Conservation (phyloP, 2,329 filamentous ascomycete genomes). For the Madurella mycetomatis region DNA sequence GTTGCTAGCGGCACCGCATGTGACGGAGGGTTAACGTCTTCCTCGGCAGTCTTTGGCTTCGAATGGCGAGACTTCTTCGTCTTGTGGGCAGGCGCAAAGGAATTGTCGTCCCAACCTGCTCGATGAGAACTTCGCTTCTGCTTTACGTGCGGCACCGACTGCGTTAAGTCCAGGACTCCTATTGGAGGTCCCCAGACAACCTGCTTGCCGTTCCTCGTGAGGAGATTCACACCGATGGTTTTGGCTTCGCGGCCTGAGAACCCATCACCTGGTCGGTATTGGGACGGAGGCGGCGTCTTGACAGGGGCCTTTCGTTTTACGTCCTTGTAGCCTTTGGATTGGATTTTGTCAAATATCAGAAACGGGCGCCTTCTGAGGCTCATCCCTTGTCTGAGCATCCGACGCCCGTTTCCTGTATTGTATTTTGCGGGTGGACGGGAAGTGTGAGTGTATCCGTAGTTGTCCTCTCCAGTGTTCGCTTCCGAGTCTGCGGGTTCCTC, state of each 20-base stretch:
- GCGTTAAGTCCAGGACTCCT: constrained; percentile 23
- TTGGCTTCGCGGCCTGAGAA: constrained; percentile 24
- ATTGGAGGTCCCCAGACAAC: constrained; percentile 1
- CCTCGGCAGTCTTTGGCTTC: not conserved
- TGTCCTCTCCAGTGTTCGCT: not conserved
- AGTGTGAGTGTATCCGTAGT: not conserved
- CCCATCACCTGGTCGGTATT: constrained; percentile 19
- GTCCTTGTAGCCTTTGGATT: constrained; percentile 23
- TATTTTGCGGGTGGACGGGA: not conserved
- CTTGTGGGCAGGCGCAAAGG: constrained; percentile 1
- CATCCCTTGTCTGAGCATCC: not conserved
- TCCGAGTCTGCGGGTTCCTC: not conserved
- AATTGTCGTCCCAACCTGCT: constrained; percentile 10
- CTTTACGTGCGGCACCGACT: constrained; percentile 8
- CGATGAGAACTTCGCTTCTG: constrained; percentile 2
- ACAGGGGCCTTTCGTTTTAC: constrained; percentile 10
- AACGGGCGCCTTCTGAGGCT: constrained; percentile 17
- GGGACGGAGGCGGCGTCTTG: not conserved
- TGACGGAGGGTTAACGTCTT: not conserved
- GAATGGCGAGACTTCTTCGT: constrained; percentile 10
- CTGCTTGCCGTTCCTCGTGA: constrained; percentile 15
- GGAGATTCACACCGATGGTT: constrained; percentile 16
- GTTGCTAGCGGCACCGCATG: not conserved
- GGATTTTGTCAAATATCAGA: constrained; percentile 21
- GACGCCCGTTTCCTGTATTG: not conserved